Evolutionary conservation across 345 rosid genomes (phyloP).

Genomic region (Corchorus capsularis): DNA sequence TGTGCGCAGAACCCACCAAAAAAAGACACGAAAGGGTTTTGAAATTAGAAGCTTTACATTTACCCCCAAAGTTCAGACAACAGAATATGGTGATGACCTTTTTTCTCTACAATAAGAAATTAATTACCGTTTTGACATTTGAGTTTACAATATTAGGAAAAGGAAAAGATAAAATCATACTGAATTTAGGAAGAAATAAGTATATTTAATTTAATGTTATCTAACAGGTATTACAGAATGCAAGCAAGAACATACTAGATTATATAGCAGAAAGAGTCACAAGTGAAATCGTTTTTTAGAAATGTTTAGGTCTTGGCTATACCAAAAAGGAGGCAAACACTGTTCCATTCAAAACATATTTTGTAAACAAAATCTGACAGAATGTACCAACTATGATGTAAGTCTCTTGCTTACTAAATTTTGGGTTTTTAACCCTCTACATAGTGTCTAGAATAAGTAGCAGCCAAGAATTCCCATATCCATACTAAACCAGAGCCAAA

Average conservation of each 20-base stretch:
- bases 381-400: too few relatives aligned
- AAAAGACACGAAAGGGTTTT: background rate
- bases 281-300: background rate
- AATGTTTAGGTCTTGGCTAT: background rate
- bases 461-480: too few relatives aligned
- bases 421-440: too few relatives aligned
- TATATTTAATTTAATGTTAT: background rate
- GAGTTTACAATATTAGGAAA: background rate
- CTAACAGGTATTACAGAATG: background rate
- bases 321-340: background rate
- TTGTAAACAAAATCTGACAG: background rate
- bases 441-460: too few relatives aligned
- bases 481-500: conserved; percentile 5
- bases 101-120: background rate
- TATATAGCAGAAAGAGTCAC: background rate
- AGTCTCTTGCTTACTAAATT: too few relatives aligned
- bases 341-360: background rate
- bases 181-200: background rate
- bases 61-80: background rate
- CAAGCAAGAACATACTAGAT: background rate
- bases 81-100: background rate
- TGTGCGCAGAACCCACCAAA: background rate
- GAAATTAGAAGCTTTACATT: conserved; percentile 2
- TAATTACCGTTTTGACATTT: background rate
- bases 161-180: background rate